phyloP scores from a whole-genome alignment of 2,329 filamentous ascomycete genomes.

The Tolypocladium sp. region DNA sequence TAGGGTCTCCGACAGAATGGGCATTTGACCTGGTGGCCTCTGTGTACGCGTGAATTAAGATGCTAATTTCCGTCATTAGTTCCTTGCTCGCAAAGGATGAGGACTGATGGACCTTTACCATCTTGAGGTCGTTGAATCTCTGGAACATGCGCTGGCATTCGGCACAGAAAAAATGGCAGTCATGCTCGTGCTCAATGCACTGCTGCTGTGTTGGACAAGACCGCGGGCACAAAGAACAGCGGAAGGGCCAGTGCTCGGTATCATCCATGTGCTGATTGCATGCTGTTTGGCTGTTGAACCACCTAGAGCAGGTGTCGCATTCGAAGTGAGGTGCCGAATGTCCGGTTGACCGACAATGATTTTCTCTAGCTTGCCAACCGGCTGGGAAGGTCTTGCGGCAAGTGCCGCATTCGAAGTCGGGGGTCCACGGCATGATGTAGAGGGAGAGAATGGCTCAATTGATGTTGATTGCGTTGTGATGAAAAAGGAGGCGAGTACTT shows the following conservation, averaged over 20 bases:
- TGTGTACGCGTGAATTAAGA: conserved; percentile 41
- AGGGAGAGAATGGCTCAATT: too few relatives aligned
- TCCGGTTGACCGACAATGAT: conserved; percentile 17
- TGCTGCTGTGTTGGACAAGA: conserved; percentile 1
- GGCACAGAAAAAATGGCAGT: conserved; percentile 20
- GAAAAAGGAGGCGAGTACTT: too few relatives aligned
- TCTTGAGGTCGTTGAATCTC: conserved; percentile 17
- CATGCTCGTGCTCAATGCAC: conserved; percentile 15
- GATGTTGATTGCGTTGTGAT: too few relatives aligned
- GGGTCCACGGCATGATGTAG: not conserved
- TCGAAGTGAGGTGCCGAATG: conserved; percentile 15
- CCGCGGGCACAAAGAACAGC: conserved; percentile 10
- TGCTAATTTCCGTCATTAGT: conserved; percentile 33
- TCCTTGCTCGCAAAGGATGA: too few relatives aligned
- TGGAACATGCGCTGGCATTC: conserved; percentile 23
- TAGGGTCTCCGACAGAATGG: conserved; percentile 41
- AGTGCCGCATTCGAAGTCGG: conserved; percentile 12
- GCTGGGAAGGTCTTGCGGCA: conserved; percentile 15
- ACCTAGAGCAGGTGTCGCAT: conserved; percentile 17
- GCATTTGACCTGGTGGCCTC: conserved; percentile 33
- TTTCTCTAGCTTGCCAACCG: conserved; percentile 12
- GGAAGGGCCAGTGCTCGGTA: conserved; percentile 15
- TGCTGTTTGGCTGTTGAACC: conserved; percentile 12
- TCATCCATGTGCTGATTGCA: conserved; percentile 19
- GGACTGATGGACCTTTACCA: conserved; percentile 13